Evolutionary conservation across 805 yeast genomes (phyloP), one percentile per base, ranked within the genome.

Genomic region (Tetrapisispora nanseiensis): DNA sequence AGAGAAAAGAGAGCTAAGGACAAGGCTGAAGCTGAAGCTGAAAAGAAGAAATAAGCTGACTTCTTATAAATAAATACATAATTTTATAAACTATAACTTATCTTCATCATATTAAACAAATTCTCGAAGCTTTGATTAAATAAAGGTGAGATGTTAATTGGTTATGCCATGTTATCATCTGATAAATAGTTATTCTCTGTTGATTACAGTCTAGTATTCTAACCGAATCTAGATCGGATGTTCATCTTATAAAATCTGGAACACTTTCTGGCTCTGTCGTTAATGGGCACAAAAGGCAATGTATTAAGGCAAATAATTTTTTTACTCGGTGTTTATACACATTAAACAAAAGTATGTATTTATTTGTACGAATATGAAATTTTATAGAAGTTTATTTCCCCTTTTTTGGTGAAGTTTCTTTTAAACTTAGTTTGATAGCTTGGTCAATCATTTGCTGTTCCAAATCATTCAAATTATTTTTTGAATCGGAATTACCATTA

Each of bases 1-100:
- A 87, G 95, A 76, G 97, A 81, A 69, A 92, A 90, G 94, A 84
- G 96, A 76, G 95, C 95, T 66, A 80, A 70, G 68, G 97, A 89
- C 60, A 79, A 78, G 78, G 97, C 96, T 70, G 97, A 86, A 76
- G 97, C 97, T 71, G 98, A 89, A 78, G 95, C 95, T 75, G 96
- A 87, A 67, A 89, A 89, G 90, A 89, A 89, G 89, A 86, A 86
- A 82, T 86, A 42, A 40, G 43, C 33, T 33, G 33, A 33, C 24
- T 33, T 26, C 11, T 5, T 6, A 40, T 22, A 24, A 29, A 33
- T 33, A 22, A 31, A 19, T 20, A 23, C 2, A 20, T 26, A 13
- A 6, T 40, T 37, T 42, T 27, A 24, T 40, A 37, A 31, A 34
- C 20, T 23, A 18, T 29, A n/a, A 26, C 31, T 22, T 35, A 24